Conservation (phyloP, 805 yeast species). For the Ogataea kodamae region DNA sequence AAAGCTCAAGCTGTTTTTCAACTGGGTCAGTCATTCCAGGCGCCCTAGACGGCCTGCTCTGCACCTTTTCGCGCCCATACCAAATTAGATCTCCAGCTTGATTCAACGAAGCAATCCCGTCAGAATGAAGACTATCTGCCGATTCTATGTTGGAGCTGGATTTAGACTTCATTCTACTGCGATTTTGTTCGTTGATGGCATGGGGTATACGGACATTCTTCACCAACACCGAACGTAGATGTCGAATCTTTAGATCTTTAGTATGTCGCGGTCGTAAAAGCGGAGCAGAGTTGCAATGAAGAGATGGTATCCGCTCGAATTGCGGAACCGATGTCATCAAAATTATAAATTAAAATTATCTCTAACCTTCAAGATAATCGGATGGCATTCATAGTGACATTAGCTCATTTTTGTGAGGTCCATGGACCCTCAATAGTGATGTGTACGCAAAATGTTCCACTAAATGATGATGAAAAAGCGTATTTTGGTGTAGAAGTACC, state of each 20-base stretch:
- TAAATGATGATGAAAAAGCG: conserved; percentile 20
- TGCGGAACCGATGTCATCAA: conserved; percentile 23
- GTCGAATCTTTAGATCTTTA: conserved; percentile 25
- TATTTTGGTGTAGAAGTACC: conserved; percentile 41
- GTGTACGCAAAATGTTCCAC: conserved; percentile 50
- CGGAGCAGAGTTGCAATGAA: conserved; percentile 8
- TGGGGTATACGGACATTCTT: conserved; percentile 15
- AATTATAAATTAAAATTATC: conserved; percentile 1
- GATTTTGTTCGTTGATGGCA: conserved; percentile 1
- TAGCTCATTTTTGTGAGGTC: conserved; percentile 75
- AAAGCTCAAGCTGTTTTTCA: conserved; percentile 29
- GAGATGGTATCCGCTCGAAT: conserved; percentile 8
- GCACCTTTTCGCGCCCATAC: not conserved
- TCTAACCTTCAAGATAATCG: conserved; percentile 3
- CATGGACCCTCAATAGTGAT: conserved; percentile 70
- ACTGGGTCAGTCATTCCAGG: conserved; percentile 20
- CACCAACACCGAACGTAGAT: conserved; percentile 21
- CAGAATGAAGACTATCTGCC: not conserved
- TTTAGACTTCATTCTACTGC: conserved; percentile 10
- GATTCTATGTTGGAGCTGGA: conserved; percentile 10
- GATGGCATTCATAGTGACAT: conserved; percentile 44
- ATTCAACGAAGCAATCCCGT: conserved; percentile 4
- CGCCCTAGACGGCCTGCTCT: not conserved
- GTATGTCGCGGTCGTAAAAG: conserved; percentile 4
- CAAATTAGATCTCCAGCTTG: conserved; percentile 17